A percentile compares a stretch with the other conserved stretches of the same genome.
Evolutionary conservation across 2,329 filamentous ascomycete species (phyloP).

Genomic region (Beauveria medogensis): DNA sequence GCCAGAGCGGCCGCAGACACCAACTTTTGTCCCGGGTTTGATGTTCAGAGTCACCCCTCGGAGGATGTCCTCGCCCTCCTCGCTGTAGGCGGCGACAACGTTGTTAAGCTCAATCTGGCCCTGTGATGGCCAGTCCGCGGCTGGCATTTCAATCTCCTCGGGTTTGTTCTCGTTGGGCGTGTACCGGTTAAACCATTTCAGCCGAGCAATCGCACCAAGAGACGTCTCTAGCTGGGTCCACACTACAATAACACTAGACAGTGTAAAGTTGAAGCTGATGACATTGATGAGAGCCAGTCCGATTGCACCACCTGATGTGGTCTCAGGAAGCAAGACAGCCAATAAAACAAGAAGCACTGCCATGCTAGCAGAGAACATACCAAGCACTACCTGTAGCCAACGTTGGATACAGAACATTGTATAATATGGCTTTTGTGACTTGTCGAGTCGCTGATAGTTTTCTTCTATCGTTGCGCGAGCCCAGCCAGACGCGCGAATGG

Average conservation of each 20-base stretch:
- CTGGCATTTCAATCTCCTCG: not conserved
- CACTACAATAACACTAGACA: slow-evolving; percentile 23
- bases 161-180: slow-evolving; percentile 22
- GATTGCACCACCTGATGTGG: slow-evolving; percentile 3
- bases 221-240: slow-evolving; percentile 31
- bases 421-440: slow-evolving; percentile 45
- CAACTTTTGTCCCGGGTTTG: slow-evolving; percentile 36
- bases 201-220: slow-evolving; percentile 26
- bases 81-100: slow-evolving; percentile 20
- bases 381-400: slow-evolving; percentile 44
- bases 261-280: slow-evolving; percentile 21
- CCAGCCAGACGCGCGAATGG: slow-evolving; percentile 32
- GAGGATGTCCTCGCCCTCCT: slow-evolving; percentile 10
- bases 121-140: slow-evolving; percentile 20
- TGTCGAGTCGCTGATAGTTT: slow-evolving; percentile 30
- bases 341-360: slow-evolving; percentile 7
- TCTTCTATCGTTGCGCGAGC: slow-evolving; percentile 29
- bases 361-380: slow-evolving; percentile 37
- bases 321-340: not conserved
- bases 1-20: slow-evolving; percentile 43
- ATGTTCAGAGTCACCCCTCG: slow-evolving; percentile 15
- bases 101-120: slow-evolving; percentile 21
- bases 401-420: slow-evolving; percentile 43
- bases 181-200: slow-evolving; percentile 23
- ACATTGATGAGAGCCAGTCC: slow-evolving; percentile 21